Percentiles rank a stretch among this genome's conserved stretches.
These are phyloP conservation scores for Salvia hispanica DNA, from an alignment of 257 asterid genomes.

Conservation along the genomic window DNA sequence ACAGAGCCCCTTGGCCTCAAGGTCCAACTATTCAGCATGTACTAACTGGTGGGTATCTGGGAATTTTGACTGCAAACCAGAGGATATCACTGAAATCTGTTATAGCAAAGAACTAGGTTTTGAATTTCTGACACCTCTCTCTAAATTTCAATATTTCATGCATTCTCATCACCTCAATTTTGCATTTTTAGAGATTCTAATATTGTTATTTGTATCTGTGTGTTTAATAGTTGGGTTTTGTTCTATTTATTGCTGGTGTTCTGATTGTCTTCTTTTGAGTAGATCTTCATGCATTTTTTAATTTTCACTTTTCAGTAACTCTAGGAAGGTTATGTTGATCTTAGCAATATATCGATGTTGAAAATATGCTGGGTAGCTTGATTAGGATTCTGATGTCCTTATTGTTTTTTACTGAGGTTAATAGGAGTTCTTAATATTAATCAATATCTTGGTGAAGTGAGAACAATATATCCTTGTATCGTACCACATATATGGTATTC, in stretches of 20 bases:
- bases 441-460: no score
- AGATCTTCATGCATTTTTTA: background rate
- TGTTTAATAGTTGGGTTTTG: background rate
- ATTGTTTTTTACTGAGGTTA: no score
- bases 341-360: no score
- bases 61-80: background rate
- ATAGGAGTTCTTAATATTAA: no score
- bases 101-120: background rate
- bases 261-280: background rate
- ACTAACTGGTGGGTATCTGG: background rate
- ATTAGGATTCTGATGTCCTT: no score
- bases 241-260: background rate
- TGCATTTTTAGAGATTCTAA: background rate
- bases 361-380: no score
- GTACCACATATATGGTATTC: background rate
- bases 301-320: background rate
- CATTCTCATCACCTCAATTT: background rate
- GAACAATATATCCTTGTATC: no score
- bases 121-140: background rate
- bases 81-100: background rate
- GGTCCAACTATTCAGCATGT: background rate
- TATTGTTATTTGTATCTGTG: background rate
- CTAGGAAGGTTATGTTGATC: no score
- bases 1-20: background rate
- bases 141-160: background rate